Percentiles rank a stretch among this genome's conserved stretches.
Conservation (phyloP, 257 asterid species). For the Jasminum sambac region DNA sequence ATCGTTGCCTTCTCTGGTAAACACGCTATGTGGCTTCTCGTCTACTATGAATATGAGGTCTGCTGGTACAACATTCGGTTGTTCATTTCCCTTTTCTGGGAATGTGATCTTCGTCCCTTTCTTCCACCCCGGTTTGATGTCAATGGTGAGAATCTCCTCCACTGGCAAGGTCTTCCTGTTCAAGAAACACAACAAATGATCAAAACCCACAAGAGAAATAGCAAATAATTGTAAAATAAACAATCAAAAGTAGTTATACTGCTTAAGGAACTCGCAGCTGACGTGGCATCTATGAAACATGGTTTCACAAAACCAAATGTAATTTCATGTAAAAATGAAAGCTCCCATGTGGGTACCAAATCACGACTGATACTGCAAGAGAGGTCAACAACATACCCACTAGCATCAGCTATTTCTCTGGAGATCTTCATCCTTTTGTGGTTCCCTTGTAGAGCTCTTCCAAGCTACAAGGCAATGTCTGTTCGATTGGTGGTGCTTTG, state of each 20-base stretch:
- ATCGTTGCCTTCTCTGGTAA: slow-evolving; percentile 77
- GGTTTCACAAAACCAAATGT: no score
- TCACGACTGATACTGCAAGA: neutral
- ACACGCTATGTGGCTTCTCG: slow-evolving; percentile 75
- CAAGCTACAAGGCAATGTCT: slow-evolving; percentile 64
- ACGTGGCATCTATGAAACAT: no score
- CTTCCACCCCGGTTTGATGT: slow-evolving; percentile 89
- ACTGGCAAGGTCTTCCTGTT: slow-evolving; percentile 71
- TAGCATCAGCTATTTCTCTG: slow-evolving; percentile 77
- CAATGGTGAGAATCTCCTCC: slow-evolving; percentile 71
- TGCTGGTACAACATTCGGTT: slow-evolving; percentile 65
- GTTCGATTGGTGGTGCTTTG: slow-evolving; percentile 72
- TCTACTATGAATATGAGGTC: slow-evolving; percentile 80
- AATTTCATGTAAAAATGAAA: no score
- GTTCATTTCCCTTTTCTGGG: slow-evolving; percentile 87
- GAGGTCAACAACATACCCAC: slow-evolving; percentile 61
- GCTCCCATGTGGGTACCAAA: no score
- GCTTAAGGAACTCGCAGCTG: no score
- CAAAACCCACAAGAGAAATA: neutral
- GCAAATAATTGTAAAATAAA: neutral
- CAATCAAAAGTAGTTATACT: neutral
- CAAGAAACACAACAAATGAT: neutral
- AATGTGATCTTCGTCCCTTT: slow-evolving; percentile 96
- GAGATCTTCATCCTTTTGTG: slow-evolving; percentile 93
- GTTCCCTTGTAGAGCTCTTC: slow-evolving; percentile 87